Evolutionary conservation across 768 basidiomycete genomes (phyloP).

Genomic region (Trametes meyenii): DNA sequence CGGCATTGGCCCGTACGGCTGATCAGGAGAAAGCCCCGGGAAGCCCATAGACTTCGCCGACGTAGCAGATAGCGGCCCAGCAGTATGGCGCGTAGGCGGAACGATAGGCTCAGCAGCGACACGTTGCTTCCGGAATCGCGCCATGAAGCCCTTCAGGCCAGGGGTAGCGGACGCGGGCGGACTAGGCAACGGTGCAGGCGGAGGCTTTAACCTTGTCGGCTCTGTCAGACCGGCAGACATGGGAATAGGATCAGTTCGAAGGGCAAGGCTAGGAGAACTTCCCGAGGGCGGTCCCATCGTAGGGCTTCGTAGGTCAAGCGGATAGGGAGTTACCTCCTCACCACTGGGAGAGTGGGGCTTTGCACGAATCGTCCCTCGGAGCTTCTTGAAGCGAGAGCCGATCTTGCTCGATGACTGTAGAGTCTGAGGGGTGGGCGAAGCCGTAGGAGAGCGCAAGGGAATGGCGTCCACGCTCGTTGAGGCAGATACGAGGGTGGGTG

Average conservation of each 20-base stretch:
- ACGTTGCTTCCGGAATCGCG: constrained; percentile 61
- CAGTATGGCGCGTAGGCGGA: constrained; percentile 2
- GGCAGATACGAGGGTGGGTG: constrained; percentile 43
- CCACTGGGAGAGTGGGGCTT: constrained; percentile 49
- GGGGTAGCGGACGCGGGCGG: constrained; percentile 76
- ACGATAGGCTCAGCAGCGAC: constrained; percentile 21
- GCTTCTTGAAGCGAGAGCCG: constrained; percentile 71
- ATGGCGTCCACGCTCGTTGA: constrained; percentile 42
- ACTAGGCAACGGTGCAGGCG: constrained; percentile 44
- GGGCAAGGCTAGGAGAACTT: constrained; percentile 37
- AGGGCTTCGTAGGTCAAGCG: constrained; percentile 47
- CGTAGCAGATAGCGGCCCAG: constrained; percentile 13
- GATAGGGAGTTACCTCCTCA: constrained; percentile 52
- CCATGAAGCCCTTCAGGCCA: constrained; percentile 80
- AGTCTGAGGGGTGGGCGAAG: constrained; percentile 25
- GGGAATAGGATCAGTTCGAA: constrained; percentile 28
- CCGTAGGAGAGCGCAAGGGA: constrained; percentile 31
- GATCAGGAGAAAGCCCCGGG: constrained; percentile 11
- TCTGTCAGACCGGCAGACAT: constrained; percentile 52
- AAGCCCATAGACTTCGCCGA: constrained; percentile 20
- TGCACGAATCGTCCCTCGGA: constrained; percentile 68
- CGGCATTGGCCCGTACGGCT: constrained; percentile 15
- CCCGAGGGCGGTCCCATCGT: constrained; percentile 37
- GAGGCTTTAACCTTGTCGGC: constrained; percentile 53
- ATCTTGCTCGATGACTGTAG: constrained; percentile 46